Conservation (phyloP, 345 rosid species). For the Pelargonium nanum region DNA sequence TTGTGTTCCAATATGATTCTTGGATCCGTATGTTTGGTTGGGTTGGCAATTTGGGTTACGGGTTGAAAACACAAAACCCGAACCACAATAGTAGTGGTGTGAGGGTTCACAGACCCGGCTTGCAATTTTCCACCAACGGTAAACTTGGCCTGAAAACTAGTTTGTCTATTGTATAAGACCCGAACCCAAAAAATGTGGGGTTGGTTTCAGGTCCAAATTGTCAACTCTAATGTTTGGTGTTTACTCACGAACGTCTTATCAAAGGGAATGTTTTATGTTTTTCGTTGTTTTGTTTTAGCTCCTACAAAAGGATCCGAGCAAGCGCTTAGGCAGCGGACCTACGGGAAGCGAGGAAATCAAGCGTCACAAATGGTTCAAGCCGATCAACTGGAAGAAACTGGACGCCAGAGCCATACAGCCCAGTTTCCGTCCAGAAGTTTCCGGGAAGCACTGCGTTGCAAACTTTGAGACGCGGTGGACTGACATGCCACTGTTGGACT, state of each 20-base stretch:
- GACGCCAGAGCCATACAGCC: constrained; percentile 72
- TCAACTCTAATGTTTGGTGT: no score
- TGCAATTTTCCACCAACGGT: no score
- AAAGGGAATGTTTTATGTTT: neutral
- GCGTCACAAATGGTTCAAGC: constrained; percentile 79
- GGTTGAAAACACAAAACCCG: no score
- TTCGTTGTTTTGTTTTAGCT: constrained; percentile 36
- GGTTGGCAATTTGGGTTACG: no score
- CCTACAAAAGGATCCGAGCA: constrained; percentile 63
- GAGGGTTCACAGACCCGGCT: no score
- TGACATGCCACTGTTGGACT: constrained; percentile 64
- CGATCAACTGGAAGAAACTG: constrained; percentile 77
- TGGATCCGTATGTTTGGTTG: no score
- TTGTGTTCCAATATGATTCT: neutral
- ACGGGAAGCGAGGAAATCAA: constrained; percentile 61
- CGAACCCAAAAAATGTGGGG: no score
- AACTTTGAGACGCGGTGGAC: constrained; percentile 87
- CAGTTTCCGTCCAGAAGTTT: constrained; percentile 73
- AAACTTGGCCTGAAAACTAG: no score
- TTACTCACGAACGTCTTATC: neutral
- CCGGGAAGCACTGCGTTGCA: constrained; percentile 70
- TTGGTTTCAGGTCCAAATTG: no score
- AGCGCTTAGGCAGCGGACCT: constrained; percentile 62
- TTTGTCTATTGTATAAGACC: no score
- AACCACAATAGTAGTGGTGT: no score